These are phyloP conservation scores for Bipolaris sorokiniana DNA, from an alignment of 2,329 filamentous ascomycete species.

Conservation along the genomic window DNA sequence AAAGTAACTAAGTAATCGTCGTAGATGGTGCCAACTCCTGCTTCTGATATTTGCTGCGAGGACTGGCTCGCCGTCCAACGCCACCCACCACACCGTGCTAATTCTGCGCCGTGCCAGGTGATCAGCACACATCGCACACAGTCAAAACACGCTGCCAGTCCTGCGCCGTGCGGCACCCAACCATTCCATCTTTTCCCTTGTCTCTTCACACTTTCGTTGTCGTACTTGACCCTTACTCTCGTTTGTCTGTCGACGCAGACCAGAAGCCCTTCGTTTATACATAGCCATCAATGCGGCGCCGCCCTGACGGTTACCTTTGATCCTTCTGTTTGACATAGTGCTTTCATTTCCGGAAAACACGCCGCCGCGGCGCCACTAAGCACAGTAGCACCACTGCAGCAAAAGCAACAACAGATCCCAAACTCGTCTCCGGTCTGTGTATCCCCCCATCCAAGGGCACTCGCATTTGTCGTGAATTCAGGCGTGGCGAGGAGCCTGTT, in stretches of 20 bases:
- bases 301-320: conserved; percentile 12
- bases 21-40: conserved; percentile 8
- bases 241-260: conserved; percentile 9
- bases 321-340: conserved; percentile 6
- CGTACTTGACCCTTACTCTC: conserved; percentile 18
- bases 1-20: background rate
- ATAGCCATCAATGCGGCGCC: background rate
- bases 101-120: conserved; percentile 36
- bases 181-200: conserved; percentile 21
- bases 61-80: conserved; percentile 10
- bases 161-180: conserved; percentile 21
- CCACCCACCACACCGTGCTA: conserved; percentile 31
- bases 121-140: conserved; percentile 33
- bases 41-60: conserved; percentile 8
- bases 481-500: background rate
- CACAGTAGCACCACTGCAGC: conserved; percentile 20
- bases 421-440: conserved; percentile 1
- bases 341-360: conserved; percentile 18
- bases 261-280: conserved; percentile 7
- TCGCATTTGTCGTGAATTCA: background rate
- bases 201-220: conserved; percentile 35
- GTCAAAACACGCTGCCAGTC: conserved; percentile 32
- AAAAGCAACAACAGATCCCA: conserved; percentile 16
- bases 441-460: background rate
- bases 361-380: conserved; percentile 21